phyloP scores from a whole-genome alignment of 345 rosid species.

The Erysimum cheiranthoides region DNA sequence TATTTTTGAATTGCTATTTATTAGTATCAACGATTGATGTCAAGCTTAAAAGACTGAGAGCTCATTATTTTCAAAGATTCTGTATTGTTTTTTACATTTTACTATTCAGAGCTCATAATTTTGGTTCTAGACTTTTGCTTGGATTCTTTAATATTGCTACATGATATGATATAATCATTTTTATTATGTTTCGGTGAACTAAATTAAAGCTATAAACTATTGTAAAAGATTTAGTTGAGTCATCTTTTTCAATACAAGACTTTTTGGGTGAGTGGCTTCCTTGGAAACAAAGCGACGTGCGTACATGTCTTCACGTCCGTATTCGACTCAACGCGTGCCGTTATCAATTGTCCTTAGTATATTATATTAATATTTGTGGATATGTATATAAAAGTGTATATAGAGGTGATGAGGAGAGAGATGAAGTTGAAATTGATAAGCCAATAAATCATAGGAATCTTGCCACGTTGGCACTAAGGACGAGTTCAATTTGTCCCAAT shows the following conservation, averaged over 20 bases:
- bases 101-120: neutral
- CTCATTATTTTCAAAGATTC: neutral
- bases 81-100: neutral
- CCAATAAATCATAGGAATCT: too few species aligned
- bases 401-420: too few species aligned
- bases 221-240: constrained; percentile 31
- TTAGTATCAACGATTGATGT: neutral
- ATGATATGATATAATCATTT: neutral
- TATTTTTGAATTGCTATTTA: neutral
- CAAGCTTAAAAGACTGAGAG: neutral
- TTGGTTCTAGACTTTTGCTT: constrained; percentile 6
- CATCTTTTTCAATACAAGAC: constrained; percentile 31
- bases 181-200: neutral
- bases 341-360: too few species aligned
- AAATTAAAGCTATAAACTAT: neutral
- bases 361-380: too few species aligned
- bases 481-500: too few species aligned
- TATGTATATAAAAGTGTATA: too few species aligned
- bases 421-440: too few species aligned
- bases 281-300: constrained; percentile 44
- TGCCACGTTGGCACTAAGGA: too few species aligned
- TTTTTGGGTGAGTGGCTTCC: constrained; percentile 33
- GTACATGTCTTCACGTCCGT: constrained; percentile 36
- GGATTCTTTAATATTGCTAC: neutral
- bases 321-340: constrained; percentile 36